A percentile compares a stretch with the other conserved stretches of the same genome.
Evolutionary conservation across 2,329 filamentous ascomycete genomes (phyloP).

Genomic region (Cytospora chrysosperma): DNA sequence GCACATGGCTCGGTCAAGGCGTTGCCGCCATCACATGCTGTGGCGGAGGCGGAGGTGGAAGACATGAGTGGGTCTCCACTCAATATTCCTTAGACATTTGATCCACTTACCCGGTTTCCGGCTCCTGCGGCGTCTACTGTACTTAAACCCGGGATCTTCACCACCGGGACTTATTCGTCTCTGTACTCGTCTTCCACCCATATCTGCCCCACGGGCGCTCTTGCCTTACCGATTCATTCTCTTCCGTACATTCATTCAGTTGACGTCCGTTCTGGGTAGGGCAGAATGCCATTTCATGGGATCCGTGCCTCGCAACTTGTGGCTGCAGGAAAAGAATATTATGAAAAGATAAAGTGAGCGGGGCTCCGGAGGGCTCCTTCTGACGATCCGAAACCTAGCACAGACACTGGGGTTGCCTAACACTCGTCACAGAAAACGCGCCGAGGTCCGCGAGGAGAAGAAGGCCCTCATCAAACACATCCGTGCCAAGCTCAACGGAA

Average conservation of each 20-base stretch:
- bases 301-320: constrained; percentile 20
- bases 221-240: not conserved
- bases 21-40: not conserved
- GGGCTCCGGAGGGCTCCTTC: too few relatives aligned
- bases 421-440: constrained; percentile 20
- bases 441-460: constrained; percentile 23
- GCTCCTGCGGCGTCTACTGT: not conserved
- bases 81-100: not conserved
- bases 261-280: not conserved
- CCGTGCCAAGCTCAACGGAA: constrained; percentile 19
- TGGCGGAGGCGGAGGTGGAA: too few relatives aligned
- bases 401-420: not conserved
- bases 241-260: not conserved
- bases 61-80: too few relatives aligned
- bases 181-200: not conserved
- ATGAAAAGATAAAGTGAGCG: constrained; percentile 22
- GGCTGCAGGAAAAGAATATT: constrained; percentile 21
- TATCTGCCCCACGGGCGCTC: constrained; percentile 1
- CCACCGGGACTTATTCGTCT: not conserved
- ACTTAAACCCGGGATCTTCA: not conserved
- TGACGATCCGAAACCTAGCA: not conserved
- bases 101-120: not conserved
- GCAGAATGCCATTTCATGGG: constrained; percentile 22
- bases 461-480: constrained; percentile 23
- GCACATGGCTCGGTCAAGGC: constrained; percentile 15